A percentile compares a stretch with the other conserved stretches of the same genome.
phyloP scores from a whole-genome alignment of 768 basidiomycete genomes.

The Calocybe gangraenosa region DNA sequence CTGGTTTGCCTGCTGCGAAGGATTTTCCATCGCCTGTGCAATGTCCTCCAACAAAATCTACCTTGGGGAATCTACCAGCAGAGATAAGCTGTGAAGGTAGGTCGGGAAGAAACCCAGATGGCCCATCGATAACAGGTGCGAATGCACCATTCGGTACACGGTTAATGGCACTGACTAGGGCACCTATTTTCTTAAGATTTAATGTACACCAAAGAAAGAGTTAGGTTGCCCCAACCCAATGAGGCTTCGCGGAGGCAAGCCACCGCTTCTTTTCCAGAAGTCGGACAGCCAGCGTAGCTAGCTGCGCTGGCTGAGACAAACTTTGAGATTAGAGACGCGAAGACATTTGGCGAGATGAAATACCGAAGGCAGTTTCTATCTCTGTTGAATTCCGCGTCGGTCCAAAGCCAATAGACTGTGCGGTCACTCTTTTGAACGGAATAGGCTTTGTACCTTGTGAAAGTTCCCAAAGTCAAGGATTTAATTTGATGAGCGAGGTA shows the following conservation, averaged over 20 bases:
- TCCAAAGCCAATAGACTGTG: slow-evolving; percentile 41
- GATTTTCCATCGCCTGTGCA: slow-evolving; percentile 40
- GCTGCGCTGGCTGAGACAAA: slow-evolving; percentile 23
- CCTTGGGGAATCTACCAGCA: slow-evolving; percentile 25
- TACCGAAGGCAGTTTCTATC: slow-evolving; percentile 29
- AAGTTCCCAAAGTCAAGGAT: background rate
- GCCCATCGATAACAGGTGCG: slow-evolving; percentile 24
- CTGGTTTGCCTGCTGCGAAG: slow-evolving; percentile 33
- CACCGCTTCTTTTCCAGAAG: slow-evolving; percentile 23
- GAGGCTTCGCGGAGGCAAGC: slow-evolving; percentile 33
- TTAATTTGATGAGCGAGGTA: background rate
- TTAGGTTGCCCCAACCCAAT: slow-evolving; percentile 18
- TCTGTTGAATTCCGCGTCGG: slow-evolving; percentile 26
- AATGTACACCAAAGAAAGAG: too few species aligned
- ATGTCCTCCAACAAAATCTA: slow-evolving; percentile 36
- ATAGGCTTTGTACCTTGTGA: slow-evolving; percentile 25
- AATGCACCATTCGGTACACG: slow-evolving; percentile 26
- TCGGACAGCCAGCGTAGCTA: slow-evolving; percentile 24
- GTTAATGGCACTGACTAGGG: slow-evolving; percentile 36
- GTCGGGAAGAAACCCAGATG: slow-evolving; percentile 26
- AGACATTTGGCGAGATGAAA: background rate
- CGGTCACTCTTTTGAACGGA: slow-evolving; percentile 36
- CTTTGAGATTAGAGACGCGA: background rate
- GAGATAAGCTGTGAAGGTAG: slow-evolving; percentile 32
- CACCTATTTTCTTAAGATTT: slow-evolving; percentile 19